Evolutionary conservation across 805 yeast species (phyloP).

Genomic region (Pichia exigua): DNA sequence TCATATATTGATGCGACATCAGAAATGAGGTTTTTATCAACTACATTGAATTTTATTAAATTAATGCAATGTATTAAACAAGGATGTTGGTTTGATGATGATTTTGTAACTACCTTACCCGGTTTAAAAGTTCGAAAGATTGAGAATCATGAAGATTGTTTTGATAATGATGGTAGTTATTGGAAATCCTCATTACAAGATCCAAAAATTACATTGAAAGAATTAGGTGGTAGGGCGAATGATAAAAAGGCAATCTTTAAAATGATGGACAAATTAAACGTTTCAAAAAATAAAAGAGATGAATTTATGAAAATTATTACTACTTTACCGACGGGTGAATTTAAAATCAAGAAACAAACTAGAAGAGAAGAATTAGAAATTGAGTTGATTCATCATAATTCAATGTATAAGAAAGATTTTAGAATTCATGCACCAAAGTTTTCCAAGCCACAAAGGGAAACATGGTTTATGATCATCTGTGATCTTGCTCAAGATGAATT

Average conservation of each 20-base stretch:
- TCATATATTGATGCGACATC: constrained; percentile 87
- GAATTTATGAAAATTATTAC: constrained; percentile 47
- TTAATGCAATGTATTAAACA: constrained; percentile 86
- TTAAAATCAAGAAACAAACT: constrained; percentile 33
- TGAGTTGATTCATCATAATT: constrained; percentile 45
- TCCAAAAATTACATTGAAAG: constrained; percentile 26
- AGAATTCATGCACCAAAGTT: constrained; percentile 70
- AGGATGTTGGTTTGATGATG: constrained; percentile 78
- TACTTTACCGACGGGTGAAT: constrained; percentile 54
- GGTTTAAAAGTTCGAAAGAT: constrained; percentile 30
- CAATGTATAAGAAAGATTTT: constrained; percentile 47
- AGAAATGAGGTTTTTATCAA: constrained; percentile 63
- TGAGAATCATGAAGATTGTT: constrained; percentile 12
- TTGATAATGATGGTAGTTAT: constrained; percentile 30
- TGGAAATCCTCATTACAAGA: constrained; percentile 24
- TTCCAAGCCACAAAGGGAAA: constrained; percentile 86
- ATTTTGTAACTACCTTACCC: constrained; percentile 51
- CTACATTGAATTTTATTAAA: constrained; percentile 54
- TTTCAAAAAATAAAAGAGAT: constrained; percentile 33
- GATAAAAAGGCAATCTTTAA: constrained; percentile 25
- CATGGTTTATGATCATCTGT: constrained; percentile 75
- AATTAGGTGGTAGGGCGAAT: constrained; percentile 35
- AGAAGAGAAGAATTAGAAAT: constrained; percentile 32
- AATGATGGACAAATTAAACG: constrained; percentile 33
- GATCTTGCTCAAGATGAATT: constrained; percentile 47